Conservation (phyloP, 768 basidiomycete genomes). For the Galerina sulciceps region DNA sequence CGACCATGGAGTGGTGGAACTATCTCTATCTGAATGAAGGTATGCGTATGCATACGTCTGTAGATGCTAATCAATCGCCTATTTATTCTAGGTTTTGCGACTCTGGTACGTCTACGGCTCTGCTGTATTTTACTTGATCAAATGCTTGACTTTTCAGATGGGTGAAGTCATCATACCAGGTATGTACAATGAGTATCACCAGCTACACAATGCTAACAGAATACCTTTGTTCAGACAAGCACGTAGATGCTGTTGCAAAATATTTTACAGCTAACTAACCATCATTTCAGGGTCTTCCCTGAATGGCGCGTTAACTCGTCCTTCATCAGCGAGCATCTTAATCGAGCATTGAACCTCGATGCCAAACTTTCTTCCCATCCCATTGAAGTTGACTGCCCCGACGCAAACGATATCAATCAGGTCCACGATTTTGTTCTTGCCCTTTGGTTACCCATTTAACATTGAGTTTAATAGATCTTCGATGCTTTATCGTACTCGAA, state of each 20-base stretch:
- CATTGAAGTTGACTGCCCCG: conserved; percentile 88
- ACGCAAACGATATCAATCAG: conserved; percentile 84
- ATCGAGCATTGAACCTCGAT: conserved; percentile 80
- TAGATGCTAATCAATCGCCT: neutral
- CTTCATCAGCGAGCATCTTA: conserved; percentile 81
- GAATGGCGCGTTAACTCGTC: conserved; percentile 85
- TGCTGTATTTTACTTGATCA: conserved; percentile 6
- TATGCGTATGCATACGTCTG: conserved; percentile 22
- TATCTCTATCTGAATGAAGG: conserved; percentile 84
- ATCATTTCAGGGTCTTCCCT: conserved; percentile 54
- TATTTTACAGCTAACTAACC: neutral
- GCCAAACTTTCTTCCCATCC: conserved; percentile 89
- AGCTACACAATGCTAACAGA: neutral
- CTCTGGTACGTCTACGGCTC: conserved; percentile 54
- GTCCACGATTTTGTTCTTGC: conserved; percentile 30
- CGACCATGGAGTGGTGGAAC: conserved; percentile 94
- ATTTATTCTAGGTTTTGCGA: conserved; percentile 70
- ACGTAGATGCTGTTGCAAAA: no score
- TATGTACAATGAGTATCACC: conserved; percentile 30
- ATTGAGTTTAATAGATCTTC: conserved; percentile 68
- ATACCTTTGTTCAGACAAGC: no score
- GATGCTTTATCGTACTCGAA: conserved; percentile 88
- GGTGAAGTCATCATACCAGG: conserved; percentile 87
- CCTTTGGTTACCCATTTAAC: neutral
- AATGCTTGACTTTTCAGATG: conserved; percentile 49